Evolutionary conservation across 139 green algal species (phyloP).

Genomic region (Marvania coccoides): DNA sequence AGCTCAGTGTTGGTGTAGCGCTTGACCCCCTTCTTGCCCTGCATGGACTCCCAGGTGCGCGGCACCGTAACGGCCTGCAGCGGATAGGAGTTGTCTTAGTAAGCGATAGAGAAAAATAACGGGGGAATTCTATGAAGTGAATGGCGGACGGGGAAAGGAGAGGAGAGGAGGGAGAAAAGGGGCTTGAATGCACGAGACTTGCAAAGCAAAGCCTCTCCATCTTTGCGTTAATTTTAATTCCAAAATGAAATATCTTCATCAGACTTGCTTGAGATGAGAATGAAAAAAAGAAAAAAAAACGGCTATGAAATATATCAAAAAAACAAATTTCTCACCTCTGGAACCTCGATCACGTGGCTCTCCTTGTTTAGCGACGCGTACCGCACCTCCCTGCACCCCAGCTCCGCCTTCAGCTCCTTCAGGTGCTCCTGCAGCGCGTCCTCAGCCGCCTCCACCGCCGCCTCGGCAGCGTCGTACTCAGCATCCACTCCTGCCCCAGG

Average conservation of each 20-base stretch:
- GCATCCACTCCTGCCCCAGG: conserved; percentile 63
- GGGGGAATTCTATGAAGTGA: too few relatives aligned
- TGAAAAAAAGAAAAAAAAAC: too few relatives aligned
- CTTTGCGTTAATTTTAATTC: too few relatives aligned
- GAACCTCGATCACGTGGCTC: conserved; percentile 81
- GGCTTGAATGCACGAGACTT: too few relatives aligned
- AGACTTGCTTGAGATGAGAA: too few relatives aligned
- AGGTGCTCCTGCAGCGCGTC: conserved; percentile 52
- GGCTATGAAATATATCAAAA: too few relatives aligned
- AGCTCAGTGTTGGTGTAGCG: conserved; percentile 49
- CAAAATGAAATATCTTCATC: too few relatives aligned
- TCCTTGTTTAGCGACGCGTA: conserved; percentile 84
- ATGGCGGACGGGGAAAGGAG: too few relatives aligned
- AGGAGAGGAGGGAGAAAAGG: too few relatives aligned
- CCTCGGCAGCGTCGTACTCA: conserved; percentile 60
- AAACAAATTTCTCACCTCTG: conserved; percentile 26
- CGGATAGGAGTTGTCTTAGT: too few relatives aligned
- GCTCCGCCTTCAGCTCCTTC: conserved; percentile 15
- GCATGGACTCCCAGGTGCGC: conserved; percentile 39
- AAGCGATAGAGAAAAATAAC: too few relatives aligned
- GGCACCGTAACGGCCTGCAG: conserved; percentile 25
- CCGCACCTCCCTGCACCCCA: conserved; percentile 25
- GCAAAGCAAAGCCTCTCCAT: too few relatives aligned
- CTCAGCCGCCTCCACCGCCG: conserved; percentile 35
- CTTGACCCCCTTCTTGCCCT: conserved; percentile 72